phyloP scores from a whole-genome alignment of 176 grass and related monocot genomes.

The Secale cereale region DNA sequence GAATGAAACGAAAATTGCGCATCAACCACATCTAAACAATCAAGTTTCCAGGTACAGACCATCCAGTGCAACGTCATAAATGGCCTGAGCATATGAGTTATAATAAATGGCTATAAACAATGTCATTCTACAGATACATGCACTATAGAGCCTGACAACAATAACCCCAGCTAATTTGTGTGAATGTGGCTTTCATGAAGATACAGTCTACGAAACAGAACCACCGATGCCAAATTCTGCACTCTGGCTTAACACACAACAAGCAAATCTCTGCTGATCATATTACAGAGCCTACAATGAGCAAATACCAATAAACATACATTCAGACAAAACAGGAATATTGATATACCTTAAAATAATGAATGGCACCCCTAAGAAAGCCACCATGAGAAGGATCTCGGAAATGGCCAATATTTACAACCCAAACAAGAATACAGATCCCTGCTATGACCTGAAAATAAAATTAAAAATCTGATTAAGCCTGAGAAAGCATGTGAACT shows the following conservation, averaged over 20 bases:
- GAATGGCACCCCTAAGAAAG: conserved; percentile 91
- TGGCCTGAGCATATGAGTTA: neutral
- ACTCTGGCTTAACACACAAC: neutral
- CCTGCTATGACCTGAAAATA: conserved; percentile 89
- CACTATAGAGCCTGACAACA: conserved; percentile 2
- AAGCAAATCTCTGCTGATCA: neutral
- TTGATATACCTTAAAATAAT: conserved; percentile 90
- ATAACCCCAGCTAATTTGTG: neutral
- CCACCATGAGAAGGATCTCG: conserved; percentile 92
- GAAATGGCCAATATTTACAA: conserved; percentile 99
- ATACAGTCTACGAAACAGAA: neutral
- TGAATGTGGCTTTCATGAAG: conserved; percentile 3
- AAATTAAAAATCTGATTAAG: neutral
- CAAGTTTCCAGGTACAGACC: neutral
- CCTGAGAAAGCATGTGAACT: neutral
- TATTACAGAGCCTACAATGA: neutral
- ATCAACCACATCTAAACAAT: neutral
- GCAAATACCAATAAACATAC: neutral
- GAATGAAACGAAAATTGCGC: neutral
- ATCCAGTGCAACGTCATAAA: neutral
- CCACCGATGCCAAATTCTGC: neutral
- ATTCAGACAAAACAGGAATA: conserved; percentile 8
- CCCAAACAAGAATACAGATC: conserved; percentile 97
- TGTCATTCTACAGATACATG: neutral
- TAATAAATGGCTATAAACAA: neutral